Evolutionary conservation across 805 yeast genomes (phyloP).

Genomic region (Myxozyma geophila): DNA sequence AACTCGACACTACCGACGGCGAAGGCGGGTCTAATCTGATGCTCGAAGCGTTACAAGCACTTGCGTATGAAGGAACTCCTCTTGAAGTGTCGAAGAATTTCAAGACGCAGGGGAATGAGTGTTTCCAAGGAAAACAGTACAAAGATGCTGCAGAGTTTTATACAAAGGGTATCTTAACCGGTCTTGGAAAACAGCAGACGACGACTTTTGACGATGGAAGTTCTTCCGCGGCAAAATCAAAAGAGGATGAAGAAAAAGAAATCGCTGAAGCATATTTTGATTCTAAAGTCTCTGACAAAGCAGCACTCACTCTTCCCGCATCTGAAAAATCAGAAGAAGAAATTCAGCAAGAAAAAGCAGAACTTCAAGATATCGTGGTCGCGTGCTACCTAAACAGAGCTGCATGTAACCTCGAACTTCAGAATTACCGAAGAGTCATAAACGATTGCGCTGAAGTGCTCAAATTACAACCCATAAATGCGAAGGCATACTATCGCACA

Average conservation of each 20-base stretch:
- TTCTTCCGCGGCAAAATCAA: neutral
- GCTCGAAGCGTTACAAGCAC: constrained; percentile 85
- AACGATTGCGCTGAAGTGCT: constrained; percentile 82
- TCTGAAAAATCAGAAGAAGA: constrained; percentile 24
- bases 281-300: constrained; percentile 13
- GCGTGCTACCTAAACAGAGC: constrained; percentile 82
- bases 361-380: constrained; percentile 57
- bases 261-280: constrained; percentile 22
- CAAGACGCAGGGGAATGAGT: constrained; percentile 91
- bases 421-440: constrained; percentile 83
- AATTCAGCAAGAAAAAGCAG: constrained; percentile 25
- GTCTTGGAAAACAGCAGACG: constrained; percentile 13
- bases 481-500: constrained; percentile 85
- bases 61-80: constrained; percentile 95
- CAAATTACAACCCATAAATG: constrained; percentile 64
- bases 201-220: neutral
- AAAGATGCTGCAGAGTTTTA: constrained; percentile 78
- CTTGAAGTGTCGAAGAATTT: constrained; percentile 88
- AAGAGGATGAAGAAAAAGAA: constrained; percentile 18
- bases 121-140: constrained; percentile 71
- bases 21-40: constrained; percentile 68
- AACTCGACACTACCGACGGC: constrained; percentile 75
- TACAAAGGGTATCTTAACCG: constrained; percentile 76
- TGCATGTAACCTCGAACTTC: constrained; percentile 84
- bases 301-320: neutral